phyloP scores from a whole-genome alignment of 2,329 filamentous ascomycete genomes.

The Ophiostoma australiae region DNA sequence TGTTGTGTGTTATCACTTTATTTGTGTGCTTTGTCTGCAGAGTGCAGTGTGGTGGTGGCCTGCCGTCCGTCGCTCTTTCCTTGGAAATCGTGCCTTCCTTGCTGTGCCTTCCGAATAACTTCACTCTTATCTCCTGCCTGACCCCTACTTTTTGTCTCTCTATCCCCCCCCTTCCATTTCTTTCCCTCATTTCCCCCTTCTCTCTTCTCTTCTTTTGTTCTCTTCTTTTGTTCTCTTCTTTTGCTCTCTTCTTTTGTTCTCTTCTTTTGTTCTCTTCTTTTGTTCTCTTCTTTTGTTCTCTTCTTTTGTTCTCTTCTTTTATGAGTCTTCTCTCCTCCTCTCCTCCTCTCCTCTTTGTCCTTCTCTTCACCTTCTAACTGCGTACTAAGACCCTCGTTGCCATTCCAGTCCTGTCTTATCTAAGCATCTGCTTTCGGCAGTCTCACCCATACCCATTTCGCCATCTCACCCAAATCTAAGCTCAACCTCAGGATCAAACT shows the following conservation, averaged over 20 bases:
- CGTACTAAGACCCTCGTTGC: not conserved
- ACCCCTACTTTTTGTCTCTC: not conserved
- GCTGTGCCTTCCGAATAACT: constrained; percentile 20
- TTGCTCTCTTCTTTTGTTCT: not conserved
- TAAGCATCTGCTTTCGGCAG: constrained; percentile 21
- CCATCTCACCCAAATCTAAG: not conserved
- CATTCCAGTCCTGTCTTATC: not conserved
- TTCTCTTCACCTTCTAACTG: not conserved
- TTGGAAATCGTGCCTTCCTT: constrained; percentile 14
- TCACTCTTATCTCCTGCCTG: constrained; percentile 15
- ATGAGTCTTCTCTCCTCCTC: not conserved
- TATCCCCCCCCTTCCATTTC: not conserved
- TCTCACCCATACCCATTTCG: constrained; percentile 20
- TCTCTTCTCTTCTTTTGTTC: not conserved
- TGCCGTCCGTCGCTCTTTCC: constrained; percentile 16
- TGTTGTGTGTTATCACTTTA: not conserved
- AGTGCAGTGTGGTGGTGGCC: not conserved
- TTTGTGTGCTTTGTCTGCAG: not conserved
- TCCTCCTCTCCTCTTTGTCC: not conserved
- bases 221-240: not conserved
- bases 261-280: not conserved
- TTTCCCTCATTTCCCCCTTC: not conserved
- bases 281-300: not conserved
- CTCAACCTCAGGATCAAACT: not conserved
- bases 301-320: not conserved